phyloP scores from a whole-genome alignment of 2,329 filamentous ascomycete genomes.

The Pseudogymnoascus sp. region DNA sequence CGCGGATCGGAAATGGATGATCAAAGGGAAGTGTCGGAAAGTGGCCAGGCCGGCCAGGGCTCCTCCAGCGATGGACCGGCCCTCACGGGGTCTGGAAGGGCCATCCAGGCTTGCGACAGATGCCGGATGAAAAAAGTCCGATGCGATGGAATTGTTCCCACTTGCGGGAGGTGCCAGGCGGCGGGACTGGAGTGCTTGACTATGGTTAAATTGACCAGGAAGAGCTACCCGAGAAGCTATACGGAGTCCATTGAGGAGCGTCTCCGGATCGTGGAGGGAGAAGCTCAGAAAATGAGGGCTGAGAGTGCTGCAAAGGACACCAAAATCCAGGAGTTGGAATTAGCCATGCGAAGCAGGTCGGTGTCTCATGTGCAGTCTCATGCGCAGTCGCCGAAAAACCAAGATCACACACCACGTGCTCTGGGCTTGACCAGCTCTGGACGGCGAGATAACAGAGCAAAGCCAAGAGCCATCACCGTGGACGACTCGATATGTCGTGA shows the following conservation, averaged over 20 bases:
- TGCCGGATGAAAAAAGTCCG: constrained; percentile 18
- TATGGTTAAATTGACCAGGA: constrained; percentile 18
- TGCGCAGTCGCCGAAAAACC: not conserved
- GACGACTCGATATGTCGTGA: constrained; percentile 19
- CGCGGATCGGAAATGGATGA: constrained; percentile 1
- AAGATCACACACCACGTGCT: not conserved
- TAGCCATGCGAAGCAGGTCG: not conserved
- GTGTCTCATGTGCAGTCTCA: constrained; percentile 12
- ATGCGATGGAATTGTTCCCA: constrained; percentile 17
- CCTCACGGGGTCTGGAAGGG: constrained; percentile 15
- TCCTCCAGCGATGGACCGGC: constrained; percentile 7
- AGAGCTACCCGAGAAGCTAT: constrained; percentile 18
- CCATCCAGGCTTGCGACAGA: constrained; percentile 18
- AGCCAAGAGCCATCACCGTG: not conserved
- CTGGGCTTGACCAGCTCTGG: not conserved
- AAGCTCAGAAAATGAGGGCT: constrained; percentile 15
- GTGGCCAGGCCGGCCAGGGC: not conserved
- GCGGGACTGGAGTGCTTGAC: constrained; percentile 18
- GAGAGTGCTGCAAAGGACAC: constrained; percentile 16
- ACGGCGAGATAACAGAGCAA: constrained; percentile 1
- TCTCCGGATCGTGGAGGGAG: constrained; percentile 16
- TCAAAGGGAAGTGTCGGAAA: not conserved
- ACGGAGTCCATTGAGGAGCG: constrained; percentile 20
- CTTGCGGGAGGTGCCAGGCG: constrained; percentile 17
- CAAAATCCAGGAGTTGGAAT: constrained; percentile 17